Evolutionary conservation across 495 filamentous ascomycete genomes (phyloP), one percentile per base, ranked within the genome.

Genomic region (Penicillium manginii): DNA sequence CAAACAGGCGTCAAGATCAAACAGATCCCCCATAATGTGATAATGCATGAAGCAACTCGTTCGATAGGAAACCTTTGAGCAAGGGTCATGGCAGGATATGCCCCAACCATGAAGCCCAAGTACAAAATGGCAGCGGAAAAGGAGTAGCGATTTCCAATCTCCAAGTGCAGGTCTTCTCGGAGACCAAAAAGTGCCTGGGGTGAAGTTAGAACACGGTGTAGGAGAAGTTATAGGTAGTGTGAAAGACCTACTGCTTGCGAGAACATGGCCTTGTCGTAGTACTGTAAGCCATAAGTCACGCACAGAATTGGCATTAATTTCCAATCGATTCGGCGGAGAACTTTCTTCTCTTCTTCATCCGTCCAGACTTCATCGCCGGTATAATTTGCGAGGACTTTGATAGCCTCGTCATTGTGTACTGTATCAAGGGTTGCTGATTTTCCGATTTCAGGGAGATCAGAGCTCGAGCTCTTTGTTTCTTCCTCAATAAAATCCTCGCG

Each of bases 221-320:
- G 5, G 18, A 2, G 4, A 11, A 17, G n/a, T 18, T 15, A 69
- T 3, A 72, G 54, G 21, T 71, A 52, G 23, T 62, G 55, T 21
- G 72, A 53, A 32, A 72, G 58, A 63, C 69, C 54, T 76, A 71
- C 68, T 57, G 79, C 75, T 63, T 81, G 81, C 14, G 73, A 78
- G 31, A 81, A 66, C 15, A 81, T 78, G 18, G 76, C 78, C 50
- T 83, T 83, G 64, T 84, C 81, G 31, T 82, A 74, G 61, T 78
- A 81, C 40, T 81, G 76, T 26, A 83, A 59, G 1, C 61, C 67
- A 47, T 68, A 72, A 5, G 63, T 68, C 11, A 64, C 8, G 39
- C 68, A 71, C 10, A 71, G 43, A 19, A 76, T 66, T 4, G 79
- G 81, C 68, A 82, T 73, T 17, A 83, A 22, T 33, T 76, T 71